A percentile compares a stretch with the other conserved stretches of the same genome.
Conservation (phyloP, 257 asterid species). For the Thymus quinquecostatus region DNA sequence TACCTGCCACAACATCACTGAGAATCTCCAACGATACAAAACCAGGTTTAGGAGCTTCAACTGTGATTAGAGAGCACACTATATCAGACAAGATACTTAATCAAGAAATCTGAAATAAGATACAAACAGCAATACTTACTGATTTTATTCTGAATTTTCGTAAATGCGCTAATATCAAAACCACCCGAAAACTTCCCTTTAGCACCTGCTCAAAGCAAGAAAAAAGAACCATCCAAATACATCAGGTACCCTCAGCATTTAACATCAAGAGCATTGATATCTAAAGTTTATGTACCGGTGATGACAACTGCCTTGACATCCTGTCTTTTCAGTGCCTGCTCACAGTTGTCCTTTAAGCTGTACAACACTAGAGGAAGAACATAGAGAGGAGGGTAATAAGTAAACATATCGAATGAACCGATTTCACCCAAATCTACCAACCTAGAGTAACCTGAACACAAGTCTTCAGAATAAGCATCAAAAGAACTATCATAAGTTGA, state of each 20-base stretch:
- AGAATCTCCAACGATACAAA: slow-evolving; percentile 84
- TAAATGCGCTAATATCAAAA: slow-evolving; percentile 82
- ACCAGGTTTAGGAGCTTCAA: slow-evolving; percentile 82
- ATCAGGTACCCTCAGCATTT: slow-evolving; percentile 12
- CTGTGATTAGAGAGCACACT: slow-evolving; percentile 47
- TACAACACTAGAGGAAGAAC: slow-evolving; percentile 55
- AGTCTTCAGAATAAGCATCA: neutral
- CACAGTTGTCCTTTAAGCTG: slow-evolving; percentile 86
- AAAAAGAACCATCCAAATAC: slow-evolving; percentile 28
- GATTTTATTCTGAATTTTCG: slow-evolving; percentile 66
- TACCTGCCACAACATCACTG: slow-evolving; percentile 78
- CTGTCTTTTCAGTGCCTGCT: slow-evolving; percentile 71
- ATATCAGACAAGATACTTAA: slow-evolving; percentile 39
- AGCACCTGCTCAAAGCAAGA: slow-evolving; percentile 63
- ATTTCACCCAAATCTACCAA: neutral
- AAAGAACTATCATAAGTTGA: neutral
- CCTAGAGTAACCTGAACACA: no score
- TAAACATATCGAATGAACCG: neutral
- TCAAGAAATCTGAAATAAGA: slow-evolving; percentile 11
- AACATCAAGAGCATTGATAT: slow-evolving; percentile 20
- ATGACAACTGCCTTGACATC: slow-evolving; percentile 91
- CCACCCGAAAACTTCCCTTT: slow-evolving; percentile 95
- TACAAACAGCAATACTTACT: slow-evolving; percentile 44
- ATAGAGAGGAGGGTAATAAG: neutral
- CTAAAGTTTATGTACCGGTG: slow-evolving; percentile 52